Evolutionary conservation across 352 stramenopile genomes (phyloP).

Genomic region (Phytopythium sindhum): DNA sequence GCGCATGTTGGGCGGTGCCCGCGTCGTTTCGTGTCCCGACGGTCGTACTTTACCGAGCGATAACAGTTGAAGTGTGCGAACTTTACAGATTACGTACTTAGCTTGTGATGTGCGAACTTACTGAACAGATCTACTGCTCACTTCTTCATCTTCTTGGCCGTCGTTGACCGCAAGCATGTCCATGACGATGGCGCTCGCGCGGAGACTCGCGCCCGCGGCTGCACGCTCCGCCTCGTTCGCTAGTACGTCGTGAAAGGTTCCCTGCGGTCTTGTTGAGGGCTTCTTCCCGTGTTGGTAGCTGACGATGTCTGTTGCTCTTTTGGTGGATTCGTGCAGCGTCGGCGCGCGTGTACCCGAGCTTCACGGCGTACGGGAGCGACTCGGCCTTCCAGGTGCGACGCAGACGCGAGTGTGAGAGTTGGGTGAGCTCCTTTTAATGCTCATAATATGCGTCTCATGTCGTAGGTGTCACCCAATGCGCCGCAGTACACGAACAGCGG

Average conservation of each 20-base stretch:
- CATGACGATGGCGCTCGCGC: constrained; percentile 8
- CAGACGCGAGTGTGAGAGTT: neutral
- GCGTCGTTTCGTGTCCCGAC: neutral
- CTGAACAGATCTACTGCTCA: neutral
- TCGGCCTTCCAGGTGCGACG: constrained; percentile 55
- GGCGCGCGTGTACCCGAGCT: constrained; percentile 73
- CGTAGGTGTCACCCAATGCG: constrained; percentile 50
- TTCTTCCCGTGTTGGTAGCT: neutral
- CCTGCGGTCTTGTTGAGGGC: neutral
- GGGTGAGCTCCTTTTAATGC: neutral
- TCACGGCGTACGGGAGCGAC: constrained; percentile 68
- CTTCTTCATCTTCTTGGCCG: constrained; percentile 1
- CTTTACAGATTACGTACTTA: neutral
- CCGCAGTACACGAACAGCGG: constrained; percentile 62
- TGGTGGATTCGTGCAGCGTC: constrained; percentile 19
- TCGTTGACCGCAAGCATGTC: neutral
- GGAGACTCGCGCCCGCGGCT: constrained; percentile 1
- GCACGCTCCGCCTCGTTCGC: constrained; percentile 14
- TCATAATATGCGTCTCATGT: neutral
- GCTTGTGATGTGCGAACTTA: neutral
- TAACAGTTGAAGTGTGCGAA: neutral
- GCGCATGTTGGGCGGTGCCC: neutral
- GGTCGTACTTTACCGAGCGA: neutral
- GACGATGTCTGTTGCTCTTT: neutral
- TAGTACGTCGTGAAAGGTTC: neutral